Percentiles rank a stretch among this genome's conserved stretches.
phyloP scores from a whole-genome alignment of 163 green algal species.

The Chlorella variabilis region DNA sequence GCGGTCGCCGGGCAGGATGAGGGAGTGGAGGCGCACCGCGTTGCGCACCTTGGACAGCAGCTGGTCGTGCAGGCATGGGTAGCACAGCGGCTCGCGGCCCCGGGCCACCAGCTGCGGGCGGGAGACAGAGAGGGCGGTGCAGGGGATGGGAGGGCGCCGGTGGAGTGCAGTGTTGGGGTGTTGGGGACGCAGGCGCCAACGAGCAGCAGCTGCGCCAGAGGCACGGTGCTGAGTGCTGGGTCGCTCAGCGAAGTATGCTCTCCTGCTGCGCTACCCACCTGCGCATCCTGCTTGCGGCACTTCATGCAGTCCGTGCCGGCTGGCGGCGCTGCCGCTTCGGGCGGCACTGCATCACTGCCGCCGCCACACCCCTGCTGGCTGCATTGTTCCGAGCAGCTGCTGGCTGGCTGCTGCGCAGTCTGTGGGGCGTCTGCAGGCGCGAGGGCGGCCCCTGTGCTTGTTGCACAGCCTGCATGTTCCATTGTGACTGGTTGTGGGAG shows the following conservation, averaged over 20 bases:
- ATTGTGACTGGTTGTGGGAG: no score
- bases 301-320: conserved; percentile 14
- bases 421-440: no score
- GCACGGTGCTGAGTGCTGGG: no score
- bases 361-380: neutral
- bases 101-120: conserved; percentile 49
- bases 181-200: no score
- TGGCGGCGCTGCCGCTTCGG: neutral
- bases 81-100: conserved; percentile 59
- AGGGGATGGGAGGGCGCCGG: neutral
- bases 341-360: neutral
- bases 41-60: conserved; percentile 49
- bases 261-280: neutral
- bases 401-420: no score
- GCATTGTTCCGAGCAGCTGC: neutral
- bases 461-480: no score
- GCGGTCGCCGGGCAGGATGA: conserved; percentile 34
- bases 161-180: neutral
- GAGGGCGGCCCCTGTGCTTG: no score
- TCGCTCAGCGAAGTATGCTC: no score
- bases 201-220: no score
- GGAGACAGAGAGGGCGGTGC: neutral
- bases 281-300: neutral
- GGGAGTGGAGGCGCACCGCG: conserved; percentile 6
- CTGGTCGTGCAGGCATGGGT: conserved; percentile 57